Evolutionary conservation across 805 yeast species (phyloP).

Genomic region (Candida pseudoglaebosa): DNA sequence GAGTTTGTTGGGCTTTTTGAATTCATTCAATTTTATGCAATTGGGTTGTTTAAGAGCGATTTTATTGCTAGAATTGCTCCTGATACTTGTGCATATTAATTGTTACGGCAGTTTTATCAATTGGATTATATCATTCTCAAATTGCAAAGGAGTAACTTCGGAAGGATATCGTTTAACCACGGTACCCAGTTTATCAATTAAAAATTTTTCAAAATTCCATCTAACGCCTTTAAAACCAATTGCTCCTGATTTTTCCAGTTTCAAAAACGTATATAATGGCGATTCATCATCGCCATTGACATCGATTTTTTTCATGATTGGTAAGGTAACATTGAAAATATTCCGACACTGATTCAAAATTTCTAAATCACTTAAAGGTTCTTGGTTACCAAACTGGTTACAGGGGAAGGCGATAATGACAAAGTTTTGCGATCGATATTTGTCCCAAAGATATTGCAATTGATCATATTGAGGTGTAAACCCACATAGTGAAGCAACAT

Average conservation of each 20-base stretch:
- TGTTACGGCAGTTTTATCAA: no score
- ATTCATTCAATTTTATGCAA: no score
- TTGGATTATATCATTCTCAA: conserved; percentile 34
- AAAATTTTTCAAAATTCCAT: conserved; percentile 80
- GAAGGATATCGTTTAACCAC: conserved; percentile 64
- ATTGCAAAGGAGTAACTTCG: conserved; percentile 58
- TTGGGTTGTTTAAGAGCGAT: no score
- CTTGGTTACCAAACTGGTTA: conserved; percentile 82
- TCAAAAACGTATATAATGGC: conserved; percentile 28
- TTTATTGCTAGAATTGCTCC: no score
- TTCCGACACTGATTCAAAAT: conserved; percentile 18
- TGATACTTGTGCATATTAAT: no score
- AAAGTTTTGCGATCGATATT: conserved; percentile 61
- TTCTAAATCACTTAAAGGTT: conserved; percentile 55
- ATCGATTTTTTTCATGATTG: conserved; percentile 31
- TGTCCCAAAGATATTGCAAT: conserved; percentile 62
- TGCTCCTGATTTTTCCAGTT: conserved; percentile 20
- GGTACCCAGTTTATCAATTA: conserved; percentile 53
- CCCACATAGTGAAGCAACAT: conserved; percentile 81
- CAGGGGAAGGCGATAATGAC: conserved; percentile 84
- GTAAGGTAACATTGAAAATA: conserved; percentile 32
- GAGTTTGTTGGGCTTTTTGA: no score
- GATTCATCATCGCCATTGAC: conserved; percentile 35
- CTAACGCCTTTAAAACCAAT: conserved; percentile 46
- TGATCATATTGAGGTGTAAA: conserved; percentile 75